A percentile compares a stretch with the other conserved stretches of the same genome.
Conservation (phyloP, 257 asterid genomes). For the Galeopsis tetrahit region DNA sequence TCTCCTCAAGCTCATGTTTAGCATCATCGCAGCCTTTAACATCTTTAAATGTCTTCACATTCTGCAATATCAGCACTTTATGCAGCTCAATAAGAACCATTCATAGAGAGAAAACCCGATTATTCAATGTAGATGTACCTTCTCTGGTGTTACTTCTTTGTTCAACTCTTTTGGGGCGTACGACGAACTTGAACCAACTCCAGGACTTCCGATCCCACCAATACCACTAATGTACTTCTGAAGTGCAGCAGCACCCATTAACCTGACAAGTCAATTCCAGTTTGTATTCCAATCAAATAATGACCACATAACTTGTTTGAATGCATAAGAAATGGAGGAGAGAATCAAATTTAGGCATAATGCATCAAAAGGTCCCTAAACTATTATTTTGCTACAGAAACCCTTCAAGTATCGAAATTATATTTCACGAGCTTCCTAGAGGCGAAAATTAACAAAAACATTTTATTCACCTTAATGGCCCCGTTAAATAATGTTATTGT, state of each 20-base stretch:
- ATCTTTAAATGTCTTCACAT: constrained; percentile 95
- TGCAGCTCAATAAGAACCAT: constrained; percentile 34
- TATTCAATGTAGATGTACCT: constrained; percentile 46
- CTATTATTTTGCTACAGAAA: too few species aligned
- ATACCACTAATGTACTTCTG: constrained; percentile 92
- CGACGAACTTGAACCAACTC: constrained; percentile 91
- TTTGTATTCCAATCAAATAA: constrained; percentile 14
- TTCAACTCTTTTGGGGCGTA: constrained; percentile 81
- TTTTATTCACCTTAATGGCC: too few species aligned
- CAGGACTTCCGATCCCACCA: constrained; percentile 95
- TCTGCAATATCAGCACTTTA: constrained; percentile 67
- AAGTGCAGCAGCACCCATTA: constrained; percentile 83
- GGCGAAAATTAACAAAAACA: too few species aligned
- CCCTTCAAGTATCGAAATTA: too few species aligned
- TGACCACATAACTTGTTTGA: constrained; percentile 17
- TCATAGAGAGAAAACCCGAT: constrained; percentile 39
- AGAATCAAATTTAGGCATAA: background rate
- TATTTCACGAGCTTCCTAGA: too few species aligned
- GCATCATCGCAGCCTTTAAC: constrained; percentile 99
- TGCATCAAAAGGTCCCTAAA: too few species aligned
- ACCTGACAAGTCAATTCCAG: constrained; percentile 46
- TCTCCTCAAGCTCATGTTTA: constrained; percentile 99
- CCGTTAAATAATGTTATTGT: too few species aligned
- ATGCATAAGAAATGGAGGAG: constrained; percentile 4
- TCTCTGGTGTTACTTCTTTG: constrained; percentile 87